Base-by-base conservation (phyloP, 257 asterid species). In the Gentiana dahurica region DNA sequence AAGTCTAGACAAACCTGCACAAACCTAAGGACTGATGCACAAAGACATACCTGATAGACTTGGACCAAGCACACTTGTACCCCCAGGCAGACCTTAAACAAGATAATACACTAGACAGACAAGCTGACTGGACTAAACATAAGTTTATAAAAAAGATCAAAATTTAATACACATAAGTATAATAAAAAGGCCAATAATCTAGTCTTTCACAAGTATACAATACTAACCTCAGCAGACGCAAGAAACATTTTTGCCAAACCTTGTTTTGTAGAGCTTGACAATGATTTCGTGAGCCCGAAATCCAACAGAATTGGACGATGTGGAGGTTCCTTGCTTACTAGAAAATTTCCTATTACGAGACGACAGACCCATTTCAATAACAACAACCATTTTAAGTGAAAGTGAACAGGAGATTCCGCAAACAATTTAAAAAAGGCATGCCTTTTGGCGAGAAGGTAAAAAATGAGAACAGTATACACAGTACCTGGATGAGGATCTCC, bases 401-500 rank as follows among this genome's bases (percentile, higher is more conserved):
- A 24, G 24, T 24, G 24, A 24, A 24, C 24, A 24, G 24, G 24
- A 24, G 24, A 24, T 24, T 24, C 1, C 3, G 41, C 47, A 52
- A 51, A 33, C 44, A 33, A 9, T 24, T 45, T 41, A 43, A 9
- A 15, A 4, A 36, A 39, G 34, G 24, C 24, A 24, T 24, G 24
- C 24, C 0, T 24, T 24, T 24, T 24, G 24, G 24, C 24, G 24
- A 9, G 32, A 38, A 33, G 46, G 46, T 41, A 5, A 41, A 41
- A 10, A 41, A 38, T 52, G 66, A 68, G 24, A 24, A 24, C 24
- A 24, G 24, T 15, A 53, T 53, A 56, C 33, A 54, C 46, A 43
- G 61, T 79, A 82, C 95, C 98, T 64, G 98, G 98, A 68, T 91
- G 98, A 69, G 98, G 98, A 78, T 91, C 98, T 13, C 98, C 98